phyloP scores from a whole-genome alignment of 2,329 filamentous ascomycete genomes.

The Raffaelea albimanens region DNA sequence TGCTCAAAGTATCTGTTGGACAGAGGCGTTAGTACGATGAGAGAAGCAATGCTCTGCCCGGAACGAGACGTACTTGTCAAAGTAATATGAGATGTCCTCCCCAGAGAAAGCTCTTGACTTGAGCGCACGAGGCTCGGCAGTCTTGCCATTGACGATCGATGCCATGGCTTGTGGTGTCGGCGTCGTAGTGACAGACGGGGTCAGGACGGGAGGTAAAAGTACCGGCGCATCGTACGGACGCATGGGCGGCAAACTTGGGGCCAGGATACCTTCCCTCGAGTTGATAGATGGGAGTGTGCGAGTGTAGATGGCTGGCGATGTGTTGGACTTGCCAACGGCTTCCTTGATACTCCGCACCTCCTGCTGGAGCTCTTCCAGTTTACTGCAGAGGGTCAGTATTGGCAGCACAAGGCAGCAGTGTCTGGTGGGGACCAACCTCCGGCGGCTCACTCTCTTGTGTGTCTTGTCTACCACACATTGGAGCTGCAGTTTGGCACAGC shows the following conservation, averaged over 20 bases:
- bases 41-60: no score
- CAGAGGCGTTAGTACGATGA: neutral
- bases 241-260: constrained; percentile 11
- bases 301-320: constrained; percentile 10
- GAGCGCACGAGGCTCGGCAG: constrained; percentile 31
- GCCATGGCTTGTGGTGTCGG: constrained; percentile 11
- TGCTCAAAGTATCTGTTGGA: constrained; percentile 36
- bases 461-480: constrained; percentile 14
- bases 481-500: constrained; percentile 14
- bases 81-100: constrained; percentile 46
- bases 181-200: constrained; percentile 12
- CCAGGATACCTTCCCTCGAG: constrained; percentile 11
- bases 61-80: constrained; percentile 32
- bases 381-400: constrained; percentile 26
- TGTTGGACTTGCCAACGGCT: constrained; percentile 27
- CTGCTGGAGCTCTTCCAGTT: constrained; percentile 44
- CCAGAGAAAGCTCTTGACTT: constrained; percentile 38
- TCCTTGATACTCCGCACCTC: constrained; percentile 47
- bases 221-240: constrained; percentile 12
- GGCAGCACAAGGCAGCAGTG: neutral
- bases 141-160: neutral
- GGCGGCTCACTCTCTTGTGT: constrained; percentile 14
- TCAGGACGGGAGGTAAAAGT: constrained; percentile 11
- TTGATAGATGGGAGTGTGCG: constrained; percentile 12
- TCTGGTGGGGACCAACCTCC: constrained; percentile 9